These are phyloP conservation scores for Eucalyptus sideroxylon DNA, from an alignment of 345 rosid species.

Conservation along the genomic window DNA sequence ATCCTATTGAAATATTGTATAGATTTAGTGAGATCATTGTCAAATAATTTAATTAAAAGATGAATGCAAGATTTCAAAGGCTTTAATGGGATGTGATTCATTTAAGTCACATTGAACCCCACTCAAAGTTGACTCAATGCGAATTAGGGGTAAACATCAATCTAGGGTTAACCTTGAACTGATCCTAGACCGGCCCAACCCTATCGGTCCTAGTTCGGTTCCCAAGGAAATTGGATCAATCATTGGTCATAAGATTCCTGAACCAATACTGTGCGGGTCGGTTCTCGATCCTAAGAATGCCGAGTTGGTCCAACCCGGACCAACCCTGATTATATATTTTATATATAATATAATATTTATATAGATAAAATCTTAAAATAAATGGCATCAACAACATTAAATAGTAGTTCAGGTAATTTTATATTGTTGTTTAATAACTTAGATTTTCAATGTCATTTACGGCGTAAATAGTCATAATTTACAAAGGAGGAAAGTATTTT, in stretches of 20 bases:
- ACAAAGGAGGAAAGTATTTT: no score
- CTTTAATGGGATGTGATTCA: background rate
- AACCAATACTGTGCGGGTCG: accelerated
- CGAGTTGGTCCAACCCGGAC: accelerated
- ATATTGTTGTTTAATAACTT: no score
- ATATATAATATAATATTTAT: no score
- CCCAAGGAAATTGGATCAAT: accelerated
- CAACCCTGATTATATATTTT: no score
- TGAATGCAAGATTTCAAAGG: background rate
- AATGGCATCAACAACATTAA: no score
- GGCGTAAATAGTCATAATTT: accelerated
- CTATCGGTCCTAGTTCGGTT: accelerated
- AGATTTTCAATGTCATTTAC: no score
- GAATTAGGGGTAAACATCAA: no score
- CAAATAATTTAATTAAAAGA: background rate
- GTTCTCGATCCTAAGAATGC: no score
- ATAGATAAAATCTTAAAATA: no score
- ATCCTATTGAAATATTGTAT: no score
- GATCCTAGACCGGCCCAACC: accelerated
- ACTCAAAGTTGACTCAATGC: background rate
- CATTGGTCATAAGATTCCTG: no score
- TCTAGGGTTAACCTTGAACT: accelerated
- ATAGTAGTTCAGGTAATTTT: no score
- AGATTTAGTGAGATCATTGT: background rate
- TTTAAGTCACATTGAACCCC: background rate